phyloP scores from a whole-genome alignment of 2,329 filamentous ascomycete species.

The Basipetospora sp. region DNA sequence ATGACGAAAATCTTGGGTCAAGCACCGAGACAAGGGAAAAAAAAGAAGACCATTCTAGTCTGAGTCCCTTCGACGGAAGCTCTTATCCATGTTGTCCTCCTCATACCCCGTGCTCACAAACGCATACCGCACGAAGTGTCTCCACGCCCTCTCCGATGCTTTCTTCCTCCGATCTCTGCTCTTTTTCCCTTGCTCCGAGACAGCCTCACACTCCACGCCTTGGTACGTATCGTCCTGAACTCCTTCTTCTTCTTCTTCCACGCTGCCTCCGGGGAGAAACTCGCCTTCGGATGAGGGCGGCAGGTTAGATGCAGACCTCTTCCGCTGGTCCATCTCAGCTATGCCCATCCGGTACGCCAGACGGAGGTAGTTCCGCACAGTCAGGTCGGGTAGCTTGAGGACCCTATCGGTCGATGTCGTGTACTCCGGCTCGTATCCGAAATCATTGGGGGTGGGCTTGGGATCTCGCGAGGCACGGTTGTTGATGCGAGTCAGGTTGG shows the following conservation, averaged over 20 bases:
- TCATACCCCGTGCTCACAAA: slow-evolving; percentile 61
- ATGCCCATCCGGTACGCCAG: slow-evolving; percentile 67
- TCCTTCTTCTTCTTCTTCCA: slow-evolving; percentile 8
- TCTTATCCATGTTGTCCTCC: too few relatives aligned
- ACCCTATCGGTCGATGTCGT: slow-evolving; percentile 62
- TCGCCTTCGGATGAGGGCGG: not conserved
- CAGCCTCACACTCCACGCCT: slow-evolving; percentile 15
- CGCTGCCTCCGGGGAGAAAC: not conserved
- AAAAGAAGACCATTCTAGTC: too few relatives aligned
- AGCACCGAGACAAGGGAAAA: too few relatives aligned
- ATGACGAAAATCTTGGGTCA: too few relatives aligned
- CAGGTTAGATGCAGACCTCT: not conserved
- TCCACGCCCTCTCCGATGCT: slow-evolving; percentile 56
- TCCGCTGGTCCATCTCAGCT: slow-evolving; percentile 10
- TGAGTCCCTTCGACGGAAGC: too few relatives aligned
- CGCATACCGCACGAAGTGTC: slow-evolving; percentile 60
- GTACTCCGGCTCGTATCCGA: slow-evolving; percentile 73
- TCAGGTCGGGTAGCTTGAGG: slow-evolving; percentile 69
- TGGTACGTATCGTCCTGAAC: slow-evolving; percentile 8
- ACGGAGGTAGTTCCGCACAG: slow-evolving; percentile 64
- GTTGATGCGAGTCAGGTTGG: slow-evolving; percentile 84
- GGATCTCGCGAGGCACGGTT: slow-evolving; percentile 32
- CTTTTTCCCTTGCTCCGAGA: slow-evolving; percentile 29
- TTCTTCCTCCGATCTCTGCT: slow-evolving; percentile 32
- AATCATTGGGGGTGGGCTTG: slow-evolving; percentile 45